Percentiles rank a stretch among this genome's conserved stretches.
phyloP scores from a whole-genome alignment of 768 basidiomycete species.

The Lactarius trivialis region DNA sequence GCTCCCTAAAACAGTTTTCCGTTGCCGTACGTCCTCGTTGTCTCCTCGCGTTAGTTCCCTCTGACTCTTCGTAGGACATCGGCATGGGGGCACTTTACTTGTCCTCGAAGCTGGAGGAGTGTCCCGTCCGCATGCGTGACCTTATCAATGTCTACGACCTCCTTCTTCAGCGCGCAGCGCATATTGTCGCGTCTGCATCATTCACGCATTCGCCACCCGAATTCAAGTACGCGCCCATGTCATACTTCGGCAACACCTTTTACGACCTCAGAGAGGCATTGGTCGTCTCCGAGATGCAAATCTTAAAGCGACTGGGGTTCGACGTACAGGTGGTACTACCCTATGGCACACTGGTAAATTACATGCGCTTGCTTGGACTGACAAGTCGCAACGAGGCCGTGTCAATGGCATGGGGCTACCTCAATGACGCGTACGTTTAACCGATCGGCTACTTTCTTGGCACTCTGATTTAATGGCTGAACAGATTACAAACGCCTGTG shows the following conservation, averaged over 20 bases:
- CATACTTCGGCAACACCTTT: constrained; percentile 82
- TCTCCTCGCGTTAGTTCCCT: neutral
- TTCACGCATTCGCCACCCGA: constrained; percentile 26
- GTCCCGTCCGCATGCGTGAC: constrained; percentile 85
- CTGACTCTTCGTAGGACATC: constrained; percentile 50
- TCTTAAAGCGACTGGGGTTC: constrained; percentile 92
- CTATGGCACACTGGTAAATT: constrained; percentile 92
- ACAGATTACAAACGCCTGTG: constrained; percentile 89
- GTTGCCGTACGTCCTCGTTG: constrained; percentile 60
- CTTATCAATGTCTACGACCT: constrained; percentile 93
- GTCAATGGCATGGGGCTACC: constrained; percentile 82
- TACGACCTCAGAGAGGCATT: constrained; percentile 93
- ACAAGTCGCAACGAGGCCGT: constrained; percentile 64
- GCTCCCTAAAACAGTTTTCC: constrained; percentile 91
- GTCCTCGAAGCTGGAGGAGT: constrained; percentile 89
- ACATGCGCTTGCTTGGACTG: constrained; percentile 84
- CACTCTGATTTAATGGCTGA: neutral
- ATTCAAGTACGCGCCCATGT: constrained; percentile 76
- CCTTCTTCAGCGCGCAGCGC: constrained; percentile 66
- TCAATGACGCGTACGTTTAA: constrained; percentile 85
- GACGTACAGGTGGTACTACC: constrained; percentile 90
- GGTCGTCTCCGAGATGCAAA: constrained; percentile 95
- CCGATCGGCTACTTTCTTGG: neutral
- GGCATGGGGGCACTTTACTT: constrained; percentile 86
- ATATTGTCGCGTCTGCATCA: constrained; percentile 39